phyloP scores from a whole-genome alignment of 2,329 filamentous ascomycete genomes.

The Claviceps monticola region DNA sequence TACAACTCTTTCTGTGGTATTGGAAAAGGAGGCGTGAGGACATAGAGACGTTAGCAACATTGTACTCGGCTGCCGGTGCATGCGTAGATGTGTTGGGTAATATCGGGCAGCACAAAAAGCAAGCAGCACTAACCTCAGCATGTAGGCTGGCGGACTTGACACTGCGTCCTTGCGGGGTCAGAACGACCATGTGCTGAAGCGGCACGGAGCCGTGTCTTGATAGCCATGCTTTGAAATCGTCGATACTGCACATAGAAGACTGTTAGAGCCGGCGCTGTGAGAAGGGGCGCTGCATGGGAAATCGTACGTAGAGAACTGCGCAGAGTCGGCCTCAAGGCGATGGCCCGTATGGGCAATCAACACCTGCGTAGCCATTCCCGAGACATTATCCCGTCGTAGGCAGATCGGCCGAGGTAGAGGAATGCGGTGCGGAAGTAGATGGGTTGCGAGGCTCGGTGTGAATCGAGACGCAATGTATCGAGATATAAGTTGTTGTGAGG shows the following conservation, averaged over 20 bases:
- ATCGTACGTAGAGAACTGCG: conserved; percentile 58
- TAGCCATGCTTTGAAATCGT: conserved; percentile 75
- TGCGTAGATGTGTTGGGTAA: background rate
- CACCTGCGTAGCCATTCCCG: conserved; percentile 74
- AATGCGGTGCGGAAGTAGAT: background rate
- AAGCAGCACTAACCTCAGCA: conserved; percentile 48
- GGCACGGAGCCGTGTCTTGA: conserved; percentile 61
- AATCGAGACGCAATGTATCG: background rate
- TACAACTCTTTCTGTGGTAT: conserved; percentile 63
- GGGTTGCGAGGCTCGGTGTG: background rate
- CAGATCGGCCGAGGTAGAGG: conserved; percentile 5
- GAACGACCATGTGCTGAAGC: conserved; percentile 65
- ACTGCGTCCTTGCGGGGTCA: conserved; percentile 74
- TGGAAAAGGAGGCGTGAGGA: background rate
- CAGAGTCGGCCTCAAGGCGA: conserved; percentile 65
- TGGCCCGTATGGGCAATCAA: conserved; percentile 89
- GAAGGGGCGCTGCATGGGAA: background rate
- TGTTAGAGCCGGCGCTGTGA: background rate
- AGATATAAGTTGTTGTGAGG: background rate
- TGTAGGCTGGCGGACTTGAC: conserved; percentile 69
- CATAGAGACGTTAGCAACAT: background rate
- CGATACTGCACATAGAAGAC: conserved; percentile 42
- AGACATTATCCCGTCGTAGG: conserved; percentile 31
- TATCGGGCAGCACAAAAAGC: background rate
- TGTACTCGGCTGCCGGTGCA: background rate